Conservation (phyloP, 2,329 filamentous ascomycete genomes). For the Pseudogymnoascus verrucosus region DNA sequence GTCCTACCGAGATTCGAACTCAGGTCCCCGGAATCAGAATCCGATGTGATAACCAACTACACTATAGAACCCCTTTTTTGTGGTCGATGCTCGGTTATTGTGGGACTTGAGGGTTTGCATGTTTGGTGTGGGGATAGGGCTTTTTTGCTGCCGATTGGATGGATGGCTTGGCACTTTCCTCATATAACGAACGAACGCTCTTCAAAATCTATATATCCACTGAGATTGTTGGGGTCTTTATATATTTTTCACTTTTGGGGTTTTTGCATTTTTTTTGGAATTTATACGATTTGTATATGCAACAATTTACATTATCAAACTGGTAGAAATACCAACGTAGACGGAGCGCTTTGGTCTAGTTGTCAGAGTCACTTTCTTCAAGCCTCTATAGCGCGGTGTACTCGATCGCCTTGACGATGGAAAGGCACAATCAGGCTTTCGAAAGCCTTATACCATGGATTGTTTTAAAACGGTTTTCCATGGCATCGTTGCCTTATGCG, state of each 20-base stretch:
- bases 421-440: too few species aligned
- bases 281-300: not conserved
- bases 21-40: conserved; percentile 1
- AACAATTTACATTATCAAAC: not conserved
- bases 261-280: not conserved
- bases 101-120: not conserved
- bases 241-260: not conserved
- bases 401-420: too few species aligned
- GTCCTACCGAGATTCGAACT: conserved; percentile 1
- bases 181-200: not conserved
- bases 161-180: not conserved
- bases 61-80: not conserved
- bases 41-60: conserved; percentile 2
- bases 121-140: not conserved
- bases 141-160: not conserved
- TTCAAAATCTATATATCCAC: not conserved
- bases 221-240: not conserved
- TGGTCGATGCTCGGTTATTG: not conserved
- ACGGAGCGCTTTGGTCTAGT: too few species aligned
- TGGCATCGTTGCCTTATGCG: too few species aligned
- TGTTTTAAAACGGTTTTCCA: too few species aligned
- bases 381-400: too few species aligned
- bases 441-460: too few species aligned
- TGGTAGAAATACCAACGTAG: not conserved
- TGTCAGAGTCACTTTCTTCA: too few species aligned